A percentile compares a stretch with the other conserved stretches of the same genome.
Evolutionary conservation across 495 filamentous ascomycete genomes (phyloP).

Genomic region (Penicillium antarcticum): DNA sequence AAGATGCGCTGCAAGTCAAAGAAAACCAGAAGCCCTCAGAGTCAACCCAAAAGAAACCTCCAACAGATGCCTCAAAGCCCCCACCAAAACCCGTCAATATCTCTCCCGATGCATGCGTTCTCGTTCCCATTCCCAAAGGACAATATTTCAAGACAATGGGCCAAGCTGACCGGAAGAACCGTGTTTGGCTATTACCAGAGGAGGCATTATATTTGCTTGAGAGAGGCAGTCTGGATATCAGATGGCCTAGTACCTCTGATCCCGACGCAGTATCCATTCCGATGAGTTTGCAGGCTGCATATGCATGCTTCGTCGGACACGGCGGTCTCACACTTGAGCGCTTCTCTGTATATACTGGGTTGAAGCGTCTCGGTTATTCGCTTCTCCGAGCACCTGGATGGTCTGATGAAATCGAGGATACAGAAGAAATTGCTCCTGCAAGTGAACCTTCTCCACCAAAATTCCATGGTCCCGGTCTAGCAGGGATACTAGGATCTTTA

Average conservation of each 20-base stretch:
- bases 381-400: slow-evolving; percentile 65
- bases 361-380: slow-evolving; percentile 82
- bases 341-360: slow-evolving; percentile 79
- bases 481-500: slow-evolving; percentile 31
- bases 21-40: slow-evolving; percentile 13
- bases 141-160: slow-evolving; percentile 58
- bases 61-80: slow-evolving; percentile 10
- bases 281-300: slow-evolving; percentile 86
- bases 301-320: slow-evolving; percentile 69
- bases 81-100: slow-evolving; percentile 21
- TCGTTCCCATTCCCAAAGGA: slow-evolving; percentile 45
- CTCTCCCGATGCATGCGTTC: slow-evolving; percentile 38
- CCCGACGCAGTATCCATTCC: slow-evolving; percentile 53
- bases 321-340: slow-evolving; percentile 71
- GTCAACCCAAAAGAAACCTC: background rate
- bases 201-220: slow-evolving; percentile 88
- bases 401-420: slow-evolving; percentile 28
- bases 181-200: slow-evolving; percentile 83
- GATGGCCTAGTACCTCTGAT: slow-evolving; percentile 60
- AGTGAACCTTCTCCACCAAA: slow-evolving; percentile 2
- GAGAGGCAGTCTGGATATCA: slow-evolving; percentile 77
- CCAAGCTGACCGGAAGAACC: slow-evolving; percentile 50
- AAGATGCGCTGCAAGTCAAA: slow-evolving; percentile 7
- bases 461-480: slow-evolving; percentile 28
- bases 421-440: background rate